Evolutionary conservation across 257 asterid genomes (phyloP), one percentile per base, ranked within the genome.

Genomic region (Solanum pennellii): DNA sequence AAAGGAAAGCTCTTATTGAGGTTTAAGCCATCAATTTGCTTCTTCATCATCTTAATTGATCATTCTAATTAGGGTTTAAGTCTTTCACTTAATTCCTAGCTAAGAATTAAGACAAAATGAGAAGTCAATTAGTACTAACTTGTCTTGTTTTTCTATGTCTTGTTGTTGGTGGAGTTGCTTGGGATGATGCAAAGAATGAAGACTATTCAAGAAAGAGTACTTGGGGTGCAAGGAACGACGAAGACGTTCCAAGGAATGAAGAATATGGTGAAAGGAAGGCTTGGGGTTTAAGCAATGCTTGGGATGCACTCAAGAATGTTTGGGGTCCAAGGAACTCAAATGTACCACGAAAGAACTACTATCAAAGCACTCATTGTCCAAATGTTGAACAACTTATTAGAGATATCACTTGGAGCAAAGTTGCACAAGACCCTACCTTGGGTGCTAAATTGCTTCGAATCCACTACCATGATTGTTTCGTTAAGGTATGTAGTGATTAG

Each of bases 381-480:
- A 49, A 75, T 37, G 87, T 76, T 21, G 93, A 90, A 84, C 37
- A 29, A 18, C 73, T 85, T 44, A 90, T 89, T 25, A 84, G 72
- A 71, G 75, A 86, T 5, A 84, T 89, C 23, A 86, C 88, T 60
- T 88, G 90, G 91, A 82, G 47, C 14, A 68, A 59, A 72, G 92
- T 86, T 44, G 75, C 86, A 9, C 37, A 9, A 18, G 82, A 89
- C 6, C 20, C 89, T 12, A 74, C 45, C 3, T 79, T 91, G 86
- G 75, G 90, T 29, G 91, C 93, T 21, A 91, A 88, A 47, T 80
- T 90, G 31, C 86, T 88, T 31, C 87, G 93, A 83, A 66, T 90
- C 73, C 91, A 91, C 83, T 91, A 83, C 82, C 92, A 89, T 82
- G 93, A 91, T 45, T 91, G 91, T 86, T 90, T 88, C 73, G 88